Conservation (phyloP, 2,329 filamentous ascomycete species). For the Verticillium nubilum region DNA sequence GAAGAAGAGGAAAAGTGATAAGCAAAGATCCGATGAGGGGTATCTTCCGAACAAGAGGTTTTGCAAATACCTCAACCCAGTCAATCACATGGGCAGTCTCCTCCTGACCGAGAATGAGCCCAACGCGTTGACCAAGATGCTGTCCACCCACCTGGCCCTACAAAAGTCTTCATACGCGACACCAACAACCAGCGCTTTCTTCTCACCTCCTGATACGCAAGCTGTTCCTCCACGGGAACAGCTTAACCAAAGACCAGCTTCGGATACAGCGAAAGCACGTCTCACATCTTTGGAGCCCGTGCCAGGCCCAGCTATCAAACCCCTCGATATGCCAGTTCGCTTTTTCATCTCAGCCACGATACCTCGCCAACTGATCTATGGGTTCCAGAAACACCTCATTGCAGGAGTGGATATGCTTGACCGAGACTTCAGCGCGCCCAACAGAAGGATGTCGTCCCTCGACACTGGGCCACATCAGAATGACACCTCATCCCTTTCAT, state of each 20-base stretch:
- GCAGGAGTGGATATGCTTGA: constrained; percentile 51
- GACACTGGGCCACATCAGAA: not conserved
- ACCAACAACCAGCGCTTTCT: not conserved
- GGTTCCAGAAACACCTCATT: constrained; percentile 39
- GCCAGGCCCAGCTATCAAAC: constrained; percentile 10
- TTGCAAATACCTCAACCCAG: not conserved
- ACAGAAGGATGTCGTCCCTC: not conserved
- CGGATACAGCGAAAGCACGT: not conserved
- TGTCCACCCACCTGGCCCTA: not conserved
- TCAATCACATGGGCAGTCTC: not conserved
- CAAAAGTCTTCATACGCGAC: too few relatives aligned
- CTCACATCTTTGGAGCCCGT: not conserved
- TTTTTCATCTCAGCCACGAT: constrained; percentile 48
- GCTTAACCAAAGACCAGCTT: not conserved
- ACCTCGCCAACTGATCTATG: constrained; percentile 41
- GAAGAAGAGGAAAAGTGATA: constrained; percentile 2
- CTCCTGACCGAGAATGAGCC: constrained; percentile 3
- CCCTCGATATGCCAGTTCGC: constrained; percentile 12
- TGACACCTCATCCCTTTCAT: constrained; percentile 14
- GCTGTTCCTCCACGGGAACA: constrained; percentile 4
- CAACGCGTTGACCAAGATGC: not conserved
- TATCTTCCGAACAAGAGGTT: not conserved
- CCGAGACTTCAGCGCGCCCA: constrained; percentile 43
- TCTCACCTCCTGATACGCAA: constrained; percentile 11
- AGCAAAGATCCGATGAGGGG: not conserved